These are phyloP conservation scores for Picochlorum sp. DNA, from an alignment of 139 green algal genomes.

Conservation along the genomic window DNA sequence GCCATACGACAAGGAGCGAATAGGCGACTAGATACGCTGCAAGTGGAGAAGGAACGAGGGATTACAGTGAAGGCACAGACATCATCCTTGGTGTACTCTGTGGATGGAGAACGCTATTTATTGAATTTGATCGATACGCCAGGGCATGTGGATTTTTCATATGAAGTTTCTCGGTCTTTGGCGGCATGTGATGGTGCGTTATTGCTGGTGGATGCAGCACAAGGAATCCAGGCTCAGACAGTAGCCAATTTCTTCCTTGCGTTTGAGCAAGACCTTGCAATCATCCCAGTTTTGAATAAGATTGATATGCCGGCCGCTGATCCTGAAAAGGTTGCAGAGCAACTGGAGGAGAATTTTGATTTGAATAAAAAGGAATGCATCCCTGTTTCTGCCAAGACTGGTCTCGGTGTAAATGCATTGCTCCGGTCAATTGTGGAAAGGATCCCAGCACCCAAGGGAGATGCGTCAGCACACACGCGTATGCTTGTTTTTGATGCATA, in stretches of 20 bases:
- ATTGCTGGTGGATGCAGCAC: conserved; percentile 85
- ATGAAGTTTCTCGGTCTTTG: conserved; percentile 47
- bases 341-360: conserved; percentile 69
- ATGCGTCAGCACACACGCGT: conserved; percentile 32
- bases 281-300: conserved; percentile 93
- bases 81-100: conserved; percentile 60
- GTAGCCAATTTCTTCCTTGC: conserved; percentile 92
- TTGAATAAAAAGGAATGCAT: conserved; percentile 40
- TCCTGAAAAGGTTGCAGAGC: conserved; percentile 42
- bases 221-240: conserved; percentile 65
- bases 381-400: conserved; percentile 64
- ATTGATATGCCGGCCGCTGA: conserved; percentile 75
- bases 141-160: conserved; percentile 40
- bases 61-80: conserved; percentile 94
- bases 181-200: conserved; percentile 75
- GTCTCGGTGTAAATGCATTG: conserved; percentile 43
- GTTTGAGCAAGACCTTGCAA: conserved; percentile 73
- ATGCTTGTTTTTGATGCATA: conserved; percentile 82
- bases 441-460: conserved; percentile 39
- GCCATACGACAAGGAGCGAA: conserved; percentile 21
- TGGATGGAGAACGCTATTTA: conserved; percentile 50
- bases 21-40: conserved; percentile 61
- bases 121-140: conserved; percentile 83
- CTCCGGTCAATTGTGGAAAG: conserved; percentile 68
- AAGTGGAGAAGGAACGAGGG: conserved; percentile 79